A percentile compares a stretch with the other conserved stretches of the same genome.
phyloP scores from a whole-genome alignment of 257 asterid species.

The Henckelia pumila region DNA sequence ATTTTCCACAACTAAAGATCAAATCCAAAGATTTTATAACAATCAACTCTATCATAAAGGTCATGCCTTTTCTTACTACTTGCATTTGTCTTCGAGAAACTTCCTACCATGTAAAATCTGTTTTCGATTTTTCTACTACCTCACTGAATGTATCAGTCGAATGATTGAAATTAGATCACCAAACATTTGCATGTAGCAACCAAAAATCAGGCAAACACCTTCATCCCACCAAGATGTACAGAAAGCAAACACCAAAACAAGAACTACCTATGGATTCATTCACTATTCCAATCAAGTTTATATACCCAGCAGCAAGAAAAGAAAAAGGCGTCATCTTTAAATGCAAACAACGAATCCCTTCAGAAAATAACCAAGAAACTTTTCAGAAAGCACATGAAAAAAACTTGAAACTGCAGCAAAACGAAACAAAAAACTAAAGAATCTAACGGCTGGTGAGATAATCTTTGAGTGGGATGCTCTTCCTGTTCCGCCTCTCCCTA shows the following conservation, averaged over 20 bases:
- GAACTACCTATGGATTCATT: not conserved
- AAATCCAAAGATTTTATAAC: not conserved
- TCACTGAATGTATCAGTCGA: not conserved
- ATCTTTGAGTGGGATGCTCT: slow-evolving; percentile 69
- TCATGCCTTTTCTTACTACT: not conserved
- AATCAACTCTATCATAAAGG: not conserved
- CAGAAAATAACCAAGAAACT: not conserved
- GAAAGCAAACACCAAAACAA: not conserved
- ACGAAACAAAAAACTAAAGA: slow-evolving; percentile 12
- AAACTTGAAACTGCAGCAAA: not conserved
- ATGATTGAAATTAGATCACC: slow-evolving; percentile 1
- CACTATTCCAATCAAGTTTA: not conserved
- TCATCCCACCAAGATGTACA: not conserved
- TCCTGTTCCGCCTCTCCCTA: slow-evolving; percentile 85
- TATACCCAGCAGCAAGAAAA: not conserved
- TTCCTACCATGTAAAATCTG: not conserved
- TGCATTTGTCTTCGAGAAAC: not conserved
- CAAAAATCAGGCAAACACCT: no score
- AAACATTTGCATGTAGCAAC: not conserved
- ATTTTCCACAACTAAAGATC: not conserved
- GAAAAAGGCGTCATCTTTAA: not conserved
- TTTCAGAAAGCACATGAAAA: not conserved
- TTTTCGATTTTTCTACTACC: not conserved
- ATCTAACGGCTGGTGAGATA: slow-evolving; percentile 56
- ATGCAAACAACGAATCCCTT: not conserved